Evolutionary conservation across 176 grass and related monocot species (phyloP).

Genomic region (Luzula sylvatica): DNA sequence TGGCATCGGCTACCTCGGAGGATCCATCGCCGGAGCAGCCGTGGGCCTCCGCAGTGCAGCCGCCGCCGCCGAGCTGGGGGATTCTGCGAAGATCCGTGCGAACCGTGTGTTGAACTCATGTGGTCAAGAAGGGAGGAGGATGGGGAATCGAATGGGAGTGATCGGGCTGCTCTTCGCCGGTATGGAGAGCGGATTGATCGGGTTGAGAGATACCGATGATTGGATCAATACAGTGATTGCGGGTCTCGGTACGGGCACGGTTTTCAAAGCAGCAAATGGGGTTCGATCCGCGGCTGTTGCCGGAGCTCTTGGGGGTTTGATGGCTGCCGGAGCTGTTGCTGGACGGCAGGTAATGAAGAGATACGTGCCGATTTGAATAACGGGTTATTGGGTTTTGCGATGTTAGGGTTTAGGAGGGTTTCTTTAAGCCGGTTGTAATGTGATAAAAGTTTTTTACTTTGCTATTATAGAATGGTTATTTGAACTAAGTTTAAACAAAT

Average conservation of each 20-base stretch:
- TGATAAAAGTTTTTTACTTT: too few relatives aligned
- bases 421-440: too few relatives aligned
- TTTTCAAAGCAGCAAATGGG: conserved; percentile 32
- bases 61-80: conserved; percentile 35
- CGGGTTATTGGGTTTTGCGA: not conserved
- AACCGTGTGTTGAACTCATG: conserved; percentile 58
- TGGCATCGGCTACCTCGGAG: conserved; percentile 35
- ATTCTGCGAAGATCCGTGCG: conserved; percentile 52
- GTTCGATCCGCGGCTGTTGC: conserved; percentile 39
- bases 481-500: too few relatives aligned
- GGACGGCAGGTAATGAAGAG: conserved; percentile 33
- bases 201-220: conserved; percentile 41
- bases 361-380: conserved; percentile 31
- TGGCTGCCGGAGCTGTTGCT: conserved; percentile 38
- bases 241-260: conserved; percentile 38
- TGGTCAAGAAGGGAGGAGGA: conserved; percentile 45
- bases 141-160: conserved; percentile 44
- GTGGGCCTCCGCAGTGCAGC: conserved; percentile 32
- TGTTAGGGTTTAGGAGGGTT: not conserved
- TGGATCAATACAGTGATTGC: conserved; percentile 66
- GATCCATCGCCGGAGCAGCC: conserved; percentile 19
- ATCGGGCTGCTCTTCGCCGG: conserved; percentile 46
- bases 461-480: too few relatives aligned
- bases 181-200: conserved; percentile 40
- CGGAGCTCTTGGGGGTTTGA: conserved; percentile 39